Conservation (phyloP, 1,139 yeast genomes). For the Diutina ranongensis region DNA sequence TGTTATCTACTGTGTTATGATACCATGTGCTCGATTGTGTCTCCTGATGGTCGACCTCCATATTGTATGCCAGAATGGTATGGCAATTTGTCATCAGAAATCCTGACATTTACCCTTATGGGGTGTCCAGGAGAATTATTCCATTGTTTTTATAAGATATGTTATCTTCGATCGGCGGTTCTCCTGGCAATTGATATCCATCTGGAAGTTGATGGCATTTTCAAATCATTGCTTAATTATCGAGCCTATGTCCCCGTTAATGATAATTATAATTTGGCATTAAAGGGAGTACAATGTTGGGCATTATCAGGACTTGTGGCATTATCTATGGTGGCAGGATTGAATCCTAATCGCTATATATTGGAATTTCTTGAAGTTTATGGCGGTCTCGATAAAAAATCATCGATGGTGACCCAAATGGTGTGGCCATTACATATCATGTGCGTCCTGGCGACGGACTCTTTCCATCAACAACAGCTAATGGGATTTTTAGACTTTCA, state of each 20-base stretch:
- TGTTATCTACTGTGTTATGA: conserved; percentile 47
- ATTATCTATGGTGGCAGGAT: conserved; percentile 22
- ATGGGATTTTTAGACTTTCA: conserved; percentile 24
- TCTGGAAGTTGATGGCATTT: conserved; percentile 18
- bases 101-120: conserved; percentile 40
- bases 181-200: not conserved
- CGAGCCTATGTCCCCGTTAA: conserved; percentile 31
- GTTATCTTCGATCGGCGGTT: conserved; percentile 22
- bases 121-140: conserved; percentile 50
- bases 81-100: conserved; percentile 26
- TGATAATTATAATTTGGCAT: conserved; percentile 20
- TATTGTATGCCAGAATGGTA: conserved; percentile 40
- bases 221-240: conserved; percentile 23
- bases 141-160: conserved; percentile 29
- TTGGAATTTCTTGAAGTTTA: conserved; percentile 36
- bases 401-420: conserved; percentile 44
- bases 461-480: conserved; percentile 18
- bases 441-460: conserved; percentile 27
- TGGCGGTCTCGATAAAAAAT: conserved; percentile 26
- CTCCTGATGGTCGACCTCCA: conserved; percentile 43
- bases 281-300: conserved; percentile 46
- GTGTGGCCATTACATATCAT: conserved; percentile 47
- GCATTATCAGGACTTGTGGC: conserved; percentile 31
- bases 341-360: conserved; percentile 16
- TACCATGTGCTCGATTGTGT: conserved; percentile 40